Percentiles rank a stretch among this genome's conserved stretches.
These are phyloP conservation scores for Penicillium subrubescens DNA, from an alignment of 495 filamentous ascomycete genomes.

Conservation along the genomic window DNA sequence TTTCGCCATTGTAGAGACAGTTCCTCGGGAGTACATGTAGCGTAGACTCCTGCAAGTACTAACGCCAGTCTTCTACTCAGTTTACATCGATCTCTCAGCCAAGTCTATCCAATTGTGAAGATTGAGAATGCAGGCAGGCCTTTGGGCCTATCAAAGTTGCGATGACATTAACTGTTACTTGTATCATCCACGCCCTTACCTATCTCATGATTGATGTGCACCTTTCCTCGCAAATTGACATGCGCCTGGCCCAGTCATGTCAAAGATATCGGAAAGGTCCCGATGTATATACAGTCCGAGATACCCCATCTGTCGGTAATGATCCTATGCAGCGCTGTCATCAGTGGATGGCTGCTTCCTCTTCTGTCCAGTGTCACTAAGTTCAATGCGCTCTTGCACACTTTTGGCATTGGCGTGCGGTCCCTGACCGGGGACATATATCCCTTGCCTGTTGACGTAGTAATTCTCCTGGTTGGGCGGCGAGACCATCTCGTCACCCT, in stretches of 20 bases:
- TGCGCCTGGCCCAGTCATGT: neutral
- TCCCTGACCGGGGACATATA: neutral
- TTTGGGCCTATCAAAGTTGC: neutral
- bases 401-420: neutral
- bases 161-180: neutral
- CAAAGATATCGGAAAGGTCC: neutral
- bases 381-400: neutral
- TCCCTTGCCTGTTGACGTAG: neutral
- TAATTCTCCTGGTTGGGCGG: slow-evolving; percentile 33
- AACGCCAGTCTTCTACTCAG: neutral
- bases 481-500: slow-evolving; percentile 52
- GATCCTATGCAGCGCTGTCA: neutral
- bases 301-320: neutral
- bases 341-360: slow-evolving; percentile 12
- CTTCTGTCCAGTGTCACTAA: slow-evolving; percentile 30
- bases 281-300: neutral
- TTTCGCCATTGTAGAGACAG: neutral
- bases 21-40: neutral
- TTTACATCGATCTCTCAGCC: neutral
- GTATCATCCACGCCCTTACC: neutral
- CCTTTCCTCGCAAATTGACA: neutral
- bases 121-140: neutral
- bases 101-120: neutral
- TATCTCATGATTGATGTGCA: neutral
- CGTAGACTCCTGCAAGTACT: neutral